Base-by-base conservation (phyloP, 257 asterid genomes). In the Rauvolfia tetraphylla region DNA sequence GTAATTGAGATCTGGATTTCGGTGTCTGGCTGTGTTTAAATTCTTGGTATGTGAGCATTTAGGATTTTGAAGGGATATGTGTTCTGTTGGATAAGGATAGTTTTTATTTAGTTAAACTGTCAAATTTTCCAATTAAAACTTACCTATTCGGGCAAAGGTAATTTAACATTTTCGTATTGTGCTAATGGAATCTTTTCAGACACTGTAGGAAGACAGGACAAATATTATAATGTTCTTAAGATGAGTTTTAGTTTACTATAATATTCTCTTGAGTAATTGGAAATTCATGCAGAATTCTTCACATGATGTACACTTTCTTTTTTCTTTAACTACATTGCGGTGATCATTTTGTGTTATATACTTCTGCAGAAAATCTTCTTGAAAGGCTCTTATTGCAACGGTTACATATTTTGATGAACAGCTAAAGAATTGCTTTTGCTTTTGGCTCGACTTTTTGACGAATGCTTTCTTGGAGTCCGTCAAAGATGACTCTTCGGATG, bases 341-440 rank as follows among this genome's bases (percentile, higher is more conserved):
- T 65, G 15, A 38, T 65, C 20, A 36, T 34, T 33, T 18, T n/a
- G 39, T 22, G 25, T 9, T 22, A 57, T 69, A 59, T 69, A 5
- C 20, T 53, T 56, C 20, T 77, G 80, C 80, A 77, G 80, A 41
- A 68, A 25, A 27, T 56, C 31, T 29, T n/a, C 44, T 1, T 4
- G 3, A 3, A 7, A 49, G 46, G 38, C 33, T 20, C 53, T 57
- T 27, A 56, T 44, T 3, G 34, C 41, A 49, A 39, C 23, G 41
- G 39, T 20, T 0, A 34, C 39, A 41, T 22, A 11, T 46, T n/a
- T 42, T 22, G 72, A 33, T 29, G 34, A 58, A 39, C 53, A 39
- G 5, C 54, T 27, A 22, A 41, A 41, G 17, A 58, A 17, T 46
- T 58, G 70, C 31, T 39, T 56, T 31, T 39, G 56, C 53, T 29